A percentile compares a stretch with the other conserved stretches of the same genome.
These are phyloP conservation scores for Acanthamoeba sp. DNA, from an alignment of 208 protist genomes.

Conservation along the genomic window DNA sequence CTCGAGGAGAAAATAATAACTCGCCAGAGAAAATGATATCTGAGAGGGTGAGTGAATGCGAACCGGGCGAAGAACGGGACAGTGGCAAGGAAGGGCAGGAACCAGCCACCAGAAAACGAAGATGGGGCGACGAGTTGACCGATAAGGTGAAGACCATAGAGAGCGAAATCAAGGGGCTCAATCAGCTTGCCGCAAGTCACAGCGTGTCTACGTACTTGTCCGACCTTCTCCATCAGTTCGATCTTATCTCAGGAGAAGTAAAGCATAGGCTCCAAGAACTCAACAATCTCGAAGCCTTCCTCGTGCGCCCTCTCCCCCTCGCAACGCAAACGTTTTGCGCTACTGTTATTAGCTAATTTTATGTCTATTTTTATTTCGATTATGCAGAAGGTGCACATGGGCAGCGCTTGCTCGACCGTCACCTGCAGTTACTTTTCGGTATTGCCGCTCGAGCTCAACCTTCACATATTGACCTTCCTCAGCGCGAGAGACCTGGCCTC, in stretches of 20 bases:
- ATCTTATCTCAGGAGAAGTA: not conserved
- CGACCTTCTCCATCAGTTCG: constrained; percentile 34
- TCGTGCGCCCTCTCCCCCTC: not conserved
- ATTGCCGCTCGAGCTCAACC: constrained; percentile 60
- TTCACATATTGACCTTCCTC: constrained; percentile 60
- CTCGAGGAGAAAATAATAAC: too few relatives aligned
- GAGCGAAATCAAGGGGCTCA: not conserved
- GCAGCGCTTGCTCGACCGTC: constrained; percentile 41
- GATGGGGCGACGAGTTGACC: constrained; percentile 46
- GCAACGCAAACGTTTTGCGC: too few relatives aligned
- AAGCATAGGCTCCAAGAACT: constrained; percentile 34
- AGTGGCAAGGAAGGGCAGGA: constrained; percentile 29
- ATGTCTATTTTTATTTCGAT: not conserved
- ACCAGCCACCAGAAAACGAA: constrained; percentile 43
- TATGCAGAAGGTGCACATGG: constrained; percentile 41
- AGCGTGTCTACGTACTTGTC: constrained; percentile 21
- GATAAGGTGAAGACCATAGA: constrained; percentile 57
- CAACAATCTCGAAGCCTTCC: constrained; percentile 3
- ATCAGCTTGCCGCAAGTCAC: constrained; percentile 32
- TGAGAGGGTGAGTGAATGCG: not conserved
- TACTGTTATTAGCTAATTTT: constrained; percentile 4
- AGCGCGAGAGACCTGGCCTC: constrained; percentile 32
- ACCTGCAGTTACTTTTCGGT: constrained; percentile 63
- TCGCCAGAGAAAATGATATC: not conserved
- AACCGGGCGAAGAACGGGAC: not conserved